Percentiles rank a stretch among this genome's conserved stretches.
phyloP scores from a whole-genome alignment of 1,284 basidiomycete species.

The Filobasidium uniguttulatum region DNA sequence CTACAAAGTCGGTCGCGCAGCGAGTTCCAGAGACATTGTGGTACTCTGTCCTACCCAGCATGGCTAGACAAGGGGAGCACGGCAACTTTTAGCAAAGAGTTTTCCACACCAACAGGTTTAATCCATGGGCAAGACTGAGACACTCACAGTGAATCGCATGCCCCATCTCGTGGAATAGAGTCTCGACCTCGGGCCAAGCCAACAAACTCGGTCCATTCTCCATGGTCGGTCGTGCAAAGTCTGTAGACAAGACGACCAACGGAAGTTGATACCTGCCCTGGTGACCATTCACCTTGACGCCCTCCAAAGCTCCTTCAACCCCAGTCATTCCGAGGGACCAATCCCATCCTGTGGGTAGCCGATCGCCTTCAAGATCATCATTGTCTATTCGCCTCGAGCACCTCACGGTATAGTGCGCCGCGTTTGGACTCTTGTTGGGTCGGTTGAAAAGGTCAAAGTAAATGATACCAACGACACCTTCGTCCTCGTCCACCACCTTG shows the following conservation, averaged over 20 bases:
- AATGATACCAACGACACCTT: slow-evolving; percentile 79
- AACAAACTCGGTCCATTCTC: slow-evolving; percentile 57
- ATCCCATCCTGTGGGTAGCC: slow-evolving; percentile 28
- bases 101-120: not conserved
- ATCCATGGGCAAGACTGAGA: too few species aligned
- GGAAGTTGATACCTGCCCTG: slow-evolving; percentile 73
- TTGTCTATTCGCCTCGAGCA: slow-evolving; percentile 85
- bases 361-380: slow-evolving; percentile 63
- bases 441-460: slow-evolving; percentile 85
- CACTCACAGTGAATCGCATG: slow-evolving; percentile 97
- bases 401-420: slow-evolving; percentile 93
- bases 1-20: slow-evolving; percentile 98
- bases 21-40: slow-evolving; percentile 96
- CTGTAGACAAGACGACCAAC: slow-evolving; percentile 79
- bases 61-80: slow-evolving; percentile 47
- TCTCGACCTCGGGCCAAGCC: slow-evolving; percentile 88
- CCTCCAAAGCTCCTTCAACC: slow-evolving; percentile 16
- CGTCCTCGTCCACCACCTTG: slow-evolving; percentile 67
- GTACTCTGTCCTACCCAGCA: slow-evolving; percentile 94
- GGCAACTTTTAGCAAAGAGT: not conserved
- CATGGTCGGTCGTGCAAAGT: slow-evolving; percentile 57
- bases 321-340: slow-evolving; percentile 22
- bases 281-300: slow-evolving; percentile 38
- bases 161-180: slow-evolving; percentile 97
- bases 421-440: slow-evolving; percentile 72